A percentile compares a stretch with the other conserved stretches of the same genome.
phyloP scores from a whole-genome alignment of 345 rosid species.

The Balakata baccata region DNA sequence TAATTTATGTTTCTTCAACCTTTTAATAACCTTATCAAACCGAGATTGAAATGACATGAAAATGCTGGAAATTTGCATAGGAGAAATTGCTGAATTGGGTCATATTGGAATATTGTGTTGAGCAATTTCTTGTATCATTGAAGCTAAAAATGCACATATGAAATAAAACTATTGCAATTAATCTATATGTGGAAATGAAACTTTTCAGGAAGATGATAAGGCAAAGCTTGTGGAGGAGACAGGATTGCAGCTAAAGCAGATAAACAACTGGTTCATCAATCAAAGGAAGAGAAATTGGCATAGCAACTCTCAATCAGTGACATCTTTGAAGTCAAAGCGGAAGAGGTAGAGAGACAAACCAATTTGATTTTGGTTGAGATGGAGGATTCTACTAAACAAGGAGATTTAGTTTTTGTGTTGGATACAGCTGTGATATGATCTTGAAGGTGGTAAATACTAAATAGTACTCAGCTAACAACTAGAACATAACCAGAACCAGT shows the following conservation, averaged over 20 bases:
- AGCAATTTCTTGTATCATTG: not conserved
- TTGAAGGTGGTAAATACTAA: slow-evolving; percentile 7
- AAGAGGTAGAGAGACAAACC: slow-evolving; percentile 41
- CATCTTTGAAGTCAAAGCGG: slow-evolving; percentile 94
- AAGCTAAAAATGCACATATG: not conserved
- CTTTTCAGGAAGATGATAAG: slow-evolving; percentile 91
- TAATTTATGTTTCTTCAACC: not conserved
- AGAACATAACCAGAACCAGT: not conserved
- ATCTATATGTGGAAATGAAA: not conserved
- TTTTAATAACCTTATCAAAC: not conserved
- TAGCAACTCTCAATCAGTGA: slow-evolving; percentile 83
- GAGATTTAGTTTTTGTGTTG: slow-evolving; percentile 4
- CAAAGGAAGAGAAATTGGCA: slow-evolving; percentile 99
- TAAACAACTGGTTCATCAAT: slow-evolving; percentile 98
- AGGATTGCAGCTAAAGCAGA: slow-evolving; percentile 94
- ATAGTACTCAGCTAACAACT: slow-evolving; percentile 32
- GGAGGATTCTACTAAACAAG: not conserved
- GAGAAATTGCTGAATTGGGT: too few relatives aligned
- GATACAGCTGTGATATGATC: slow-evolving; percentile 11
- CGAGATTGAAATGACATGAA: too few relatives aligned
- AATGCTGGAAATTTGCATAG: too few relatives aligned
- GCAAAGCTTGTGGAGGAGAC: slow-evolving; percentile 98
- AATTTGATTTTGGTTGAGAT: not conserved
- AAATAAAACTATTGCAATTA: not conserved
- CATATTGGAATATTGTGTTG: not conserved